Percentiles rank a stretch among this genome's conserved stretches.
These are phyloP conservation scores for Pelargonium fulgidum DNA, from an alignment of 441 rosid species.

Conservation along the genomic window DNA sequence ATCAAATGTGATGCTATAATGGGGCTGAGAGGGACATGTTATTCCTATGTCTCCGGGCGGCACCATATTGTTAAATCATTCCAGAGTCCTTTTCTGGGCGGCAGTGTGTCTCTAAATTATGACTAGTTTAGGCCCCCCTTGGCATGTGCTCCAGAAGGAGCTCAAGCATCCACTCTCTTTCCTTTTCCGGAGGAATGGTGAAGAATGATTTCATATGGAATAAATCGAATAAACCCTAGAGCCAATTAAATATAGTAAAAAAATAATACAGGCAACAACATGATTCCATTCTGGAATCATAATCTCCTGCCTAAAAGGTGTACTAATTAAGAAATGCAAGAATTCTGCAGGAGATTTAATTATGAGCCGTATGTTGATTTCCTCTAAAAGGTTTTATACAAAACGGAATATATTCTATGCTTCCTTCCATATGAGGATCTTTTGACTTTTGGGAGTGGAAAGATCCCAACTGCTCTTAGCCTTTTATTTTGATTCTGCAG, in stretches of 20 bases:
- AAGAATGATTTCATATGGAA: slow-evolving; percentile 1
- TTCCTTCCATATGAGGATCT: not conserved
- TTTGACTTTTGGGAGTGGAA: not conserved
- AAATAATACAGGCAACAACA: slow-evolving; percentile 2
- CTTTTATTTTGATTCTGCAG: slow-evolving; percentile 7
- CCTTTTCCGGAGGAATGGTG: not conserved
- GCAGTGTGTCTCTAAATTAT: not conserved
- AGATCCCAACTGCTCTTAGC: not conserved
- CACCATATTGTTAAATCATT: not conserved
- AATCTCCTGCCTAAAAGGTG: slow-evolving; percentile 4
- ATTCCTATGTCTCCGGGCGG: slow-evolving; percentile 7
- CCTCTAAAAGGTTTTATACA: not conserved
- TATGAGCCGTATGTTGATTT: slow-evolving; percentile 1
- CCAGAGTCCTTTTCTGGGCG: slow-evolving; percentile 1
- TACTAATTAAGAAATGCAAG: not conserved
- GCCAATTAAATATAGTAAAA: not conserved
- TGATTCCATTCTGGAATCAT: not conserved
- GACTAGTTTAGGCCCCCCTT: slow-evolving; percentile 1
- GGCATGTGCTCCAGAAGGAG: slow-evolving; percentile 5
- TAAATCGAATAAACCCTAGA: not conserved
- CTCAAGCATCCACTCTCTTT: not conserved
- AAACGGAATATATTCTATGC: slow-evolving; percentile 1
- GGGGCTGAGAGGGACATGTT: slow-evolving; percentile 7
- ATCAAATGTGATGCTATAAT: not conserved
- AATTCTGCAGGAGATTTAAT: not conserved